Conservation (phyloP, 1,139 yeast genomes). For the Pneumocystis jirovecii region DNA sequence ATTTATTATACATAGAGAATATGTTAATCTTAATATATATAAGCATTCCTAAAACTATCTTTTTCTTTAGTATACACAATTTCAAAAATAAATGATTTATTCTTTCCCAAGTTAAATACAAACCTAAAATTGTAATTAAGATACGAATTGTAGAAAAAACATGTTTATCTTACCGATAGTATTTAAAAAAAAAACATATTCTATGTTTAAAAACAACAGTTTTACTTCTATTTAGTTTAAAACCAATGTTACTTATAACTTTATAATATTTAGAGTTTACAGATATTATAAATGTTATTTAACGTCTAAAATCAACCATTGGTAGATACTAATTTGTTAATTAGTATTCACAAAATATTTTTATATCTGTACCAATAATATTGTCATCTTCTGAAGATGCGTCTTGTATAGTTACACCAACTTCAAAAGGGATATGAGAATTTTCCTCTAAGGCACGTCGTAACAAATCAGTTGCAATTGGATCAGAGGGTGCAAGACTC, state of each 20-base stretch:
- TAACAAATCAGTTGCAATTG: slow-evolving; percentile 68
- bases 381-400: not conserved
- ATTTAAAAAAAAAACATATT: not conserved
- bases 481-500: slow-evolving; percentile 65
- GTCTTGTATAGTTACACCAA: not conserved
- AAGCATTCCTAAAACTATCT: too few relatives aligned
- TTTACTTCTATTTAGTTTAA: not conserved
- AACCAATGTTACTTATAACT: not conserved
- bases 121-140: not conserved
- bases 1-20: too few relatives aligned
- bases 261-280: not conserved
- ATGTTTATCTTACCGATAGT: not conserved
- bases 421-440: slow-evolving; percentile 4
- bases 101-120: too few relatives aligned
- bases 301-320: not conserved
- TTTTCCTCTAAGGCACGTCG: slow-evolving; percentile 68
- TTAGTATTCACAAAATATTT: not conserved
- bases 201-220: not conserved
- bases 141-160: not conserved
- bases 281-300: not conserved
- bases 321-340: not conserved
- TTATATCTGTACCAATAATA: not conserved
- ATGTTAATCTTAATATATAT: too few relatives aligned
- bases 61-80: too few relatives aligned
- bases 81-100: too few relatives aligned